Conservation (phyloP, 352 stramenopile species). For the Aphanomyces astaci region DNA sequence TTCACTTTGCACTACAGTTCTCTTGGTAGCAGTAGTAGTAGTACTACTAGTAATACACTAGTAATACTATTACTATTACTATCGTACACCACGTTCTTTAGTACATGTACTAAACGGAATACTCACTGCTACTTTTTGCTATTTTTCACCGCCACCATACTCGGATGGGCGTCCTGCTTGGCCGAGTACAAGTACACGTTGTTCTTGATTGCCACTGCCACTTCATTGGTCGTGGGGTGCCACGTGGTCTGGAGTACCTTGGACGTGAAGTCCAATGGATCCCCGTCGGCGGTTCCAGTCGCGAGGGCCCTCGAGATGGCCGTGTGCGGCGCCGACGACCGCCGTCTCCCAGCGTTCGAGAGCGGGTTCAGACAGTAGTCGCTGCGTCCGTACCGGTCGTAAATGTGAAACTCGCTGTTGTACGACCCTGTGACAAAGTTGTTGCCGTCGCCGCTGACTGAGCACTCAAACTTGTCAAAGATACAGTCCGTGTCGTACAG, state of each 20-base stretch:
- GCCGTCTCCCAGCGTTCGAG: conserved; percentile 40
- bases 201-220: conserved; percentile 75
- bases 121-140: neutral
- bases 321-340: conserved; percentile 26
- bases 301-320: conserved; percentile 23
- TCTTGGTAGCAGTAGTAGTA: too few species aligned
- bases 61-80: too few species aligned
- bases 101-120: too few species aligned
- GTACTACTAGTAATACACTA: too few species aligned
- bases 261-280: conserved; percentile 71
- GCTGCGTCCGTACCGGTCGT: conserved; percentile 72
- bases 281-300: conserved; percentile 29
- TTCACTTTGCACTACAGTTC: too few species aligned
- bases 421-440: conserved; percentile 93
- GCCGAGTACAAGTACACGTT: conserved; percentile 70
- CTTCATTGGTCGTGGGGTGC: conserved; percentile 71
- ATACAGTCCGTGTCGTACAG: conserved; percentile 96
- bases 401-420: conserved; percentile 91
- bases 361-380: conserved; percentile 60
- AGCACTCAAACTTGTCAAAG: conserved; percentile 97
- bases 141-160: neutral
- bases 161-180: conserved; percentile 2
- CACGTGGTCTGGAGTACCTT: conserved; percentile 83
- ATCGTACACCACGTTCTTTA: too few species aligned
- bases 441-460: conserved; percentile 84